Base-by-base conservation (phyloP, 352 stramenopile genomes). In the Proteromonas lacertae region DNA sequence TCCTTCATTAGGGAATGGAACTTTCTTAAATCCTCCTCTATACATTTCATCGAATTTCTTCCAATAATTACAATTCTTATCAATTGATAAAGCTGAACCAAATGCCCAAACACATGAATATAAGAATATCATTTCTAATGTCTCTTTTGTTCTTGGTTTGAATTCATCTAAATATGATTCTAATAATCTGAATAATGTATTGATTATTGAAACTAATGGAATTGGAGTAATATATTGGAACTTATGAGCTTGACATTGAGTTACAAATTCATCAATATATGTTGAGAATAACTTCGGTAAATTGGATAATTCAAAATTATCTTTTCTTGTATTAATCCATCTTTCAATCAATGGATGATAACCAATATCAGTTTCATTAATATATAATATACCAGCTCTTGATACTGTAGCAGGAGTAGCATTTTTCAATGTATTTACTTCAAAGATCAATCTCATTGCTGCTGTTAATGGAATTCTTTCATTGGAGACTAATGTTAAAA, bases 81-180 rank as follows among this genome's bases (percentile, higher is more conserved):
- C 70, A 2, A 70, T 64, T 1, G 70, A 67, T 0, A 90, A 48
- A 0, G 66, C 56, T 0, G 70, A 71, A 2, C 69, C 69, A 38
- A 90, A 83, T 0, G 69, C 65, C 73, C 73, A 89, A 30, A 78
- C 79, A 0, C 65, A 54, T 20, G 66, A 77, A 43, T 79, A 87
- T 14, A 84, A 61, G 42, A 90, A 90, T 35, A 88, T 56, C 4
- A 59, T 61, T 40, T 87, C 71, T 19, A 89, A 60, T 0, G 46
- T 46, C 26, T 64, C 57, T 14, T 42, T n/a, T 4, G 2, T 25
- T 25, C 44, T 47, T n/a, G n/a, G n/a, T n/a, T n/a, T n/a, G n/a
- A n/a, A n/a, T n/a, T n/a, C n/a, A n/a, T n/a, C n/a, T n/a, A n/a
- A n/a, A n/a, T n/a, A n/a, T n/a, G n/a, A 26, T 10, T 44, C 29